A percentile compares a stretch with the other conserved stretches of the same genome.
phyloP scores from a whole-genome alignment of 768 basidiomycete genomes.

The Lentinula guzmanii region DNA sequence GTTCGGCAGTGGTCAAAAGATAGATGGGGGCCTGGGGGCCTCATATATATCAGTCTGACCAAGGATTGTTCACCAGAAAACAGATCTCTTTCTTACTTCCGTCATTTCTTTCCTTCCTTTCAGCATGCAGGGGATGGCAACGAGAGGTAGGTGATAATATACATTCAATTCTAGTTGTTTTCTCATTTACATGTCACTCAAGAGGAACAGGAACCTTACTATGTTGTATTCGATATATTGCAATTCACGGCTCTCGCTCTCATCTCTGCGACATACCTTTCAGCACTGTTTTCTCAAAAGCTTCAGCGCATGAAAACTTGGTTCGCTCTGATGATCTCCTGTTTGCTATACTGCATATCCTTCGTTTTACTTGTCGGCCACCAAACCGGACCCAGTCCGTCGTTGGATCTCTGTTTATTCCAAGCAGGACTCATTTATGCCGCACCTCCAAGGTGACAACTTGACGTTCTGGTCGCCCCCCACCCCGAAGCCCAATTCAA shows the following conservation, averaged over 20 bases:
- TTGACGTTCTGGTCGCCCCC: not conserved
- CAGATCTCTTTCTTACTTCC: too few species aligned
- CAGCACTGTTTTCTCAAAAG: conserved; percentile 4
- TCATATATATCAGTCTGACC: too few species aligned
- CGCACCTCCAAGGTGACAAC: conserved; percentile 5
- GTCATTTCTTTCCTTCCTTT: too few species aligned
- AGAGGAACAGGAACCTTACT: too few species aligned
- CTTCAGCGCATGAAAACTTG: conserved; percentile 8
- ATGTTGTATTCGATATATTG: conserved; percentile 6
- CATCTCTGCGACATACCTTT: conserved; percentile 2
- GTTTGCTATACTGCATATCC: conserved; percentile 8
- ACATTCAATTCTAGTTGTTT: too few species aligned
- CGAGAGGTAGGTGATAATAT: too few species aligned
- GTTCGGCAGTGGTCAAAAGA: too few species aligned
- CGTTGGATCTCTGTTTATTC: conserved; percentile 8
- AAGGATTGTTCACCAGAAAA: too few species aligned
- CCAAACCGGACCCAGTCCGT: conserved; percentile 8
- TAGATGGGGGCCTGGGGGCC: too few species aligned
- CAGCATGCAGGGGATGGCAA: too few species aligned
- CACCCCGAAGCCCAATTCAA: not conserved
- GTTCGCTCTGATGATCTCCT: conserved; percentile 8
- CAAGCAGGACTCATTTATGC: conserved; percentile 12
- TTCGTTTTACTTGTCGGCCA: conserved; percentile 10
- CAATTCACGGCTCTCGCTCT: conserved; percentile 4
- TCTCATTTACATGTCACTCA: too few species aligned